phyloP scores from a whole-genome alignment of 805 yeast genomes.

The Lipomyces kockii region DNA sequence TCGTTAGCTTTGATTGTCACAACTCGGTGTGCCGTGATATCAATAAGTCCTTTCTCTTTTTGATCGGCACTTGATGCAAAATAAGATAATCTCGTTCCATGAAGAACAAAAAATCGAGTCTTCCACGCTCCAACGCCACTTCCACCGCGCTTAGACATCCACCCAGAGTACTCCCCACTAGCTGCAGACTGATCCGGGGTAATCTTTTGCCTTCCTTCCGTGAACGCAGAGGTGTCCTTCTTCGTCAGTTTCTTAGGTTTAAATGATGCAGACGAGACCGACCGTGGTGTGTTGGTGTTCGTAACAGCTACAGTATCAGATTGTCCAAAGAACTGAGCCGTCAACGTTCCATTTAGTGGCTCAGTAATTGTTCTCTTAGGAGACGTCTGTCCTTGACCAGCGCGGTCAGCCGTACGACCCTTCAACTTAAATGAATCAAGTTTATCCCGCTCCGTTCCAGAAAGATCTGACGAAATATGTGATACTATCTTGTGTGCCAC shows the following conservation, averaged over 20 bases:
- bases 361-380: slow-evolving; percentile 8
- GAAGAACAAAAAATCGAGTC: slow-evolving; percentile 68
- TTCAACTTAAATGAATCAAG: slow-evolving; percentile 45
- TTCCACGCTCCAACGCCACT: slow-evolving; percentile 90
- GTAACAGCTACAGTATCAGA: background rate
- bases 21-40: slow-evolving; percentile 92
- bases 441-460: background rate
- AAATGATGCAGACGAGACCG: slow-evolving; percentile 57
- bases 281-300: slow-evolving; percentile 26
- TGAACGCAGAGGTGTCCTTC: slow-evolving; percentile 51
- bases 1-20: slow-evolving; percentile 77
- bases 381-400: background rate
- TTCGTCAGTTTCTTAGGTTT: slow-evolving; percentile 41
- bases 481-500: background rate
- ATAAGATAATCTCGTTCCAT: slow-evolving; percentile 91
- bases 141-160: slow-evolving; percentile 94
- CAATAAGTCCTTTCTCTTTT: slow-evolving; percentile 89
- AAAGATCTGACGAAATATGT: background rate
- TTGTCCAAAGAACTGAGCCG: background rate
- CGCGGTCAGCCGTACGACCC: slow-evolving; percentile 14
- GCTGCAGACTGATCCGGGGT: slow-evolving; percentile 79
- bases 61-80: slow-evolving; percentile 77
- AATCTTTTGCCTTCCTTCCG: slow-evolving; percentile 79
- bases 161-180: slow-evolving; percentile 80
- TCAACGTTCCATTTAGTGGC: background rate